phyloP scores from a whole-genome alignment of 1,284 basidiomycete species.

The Golubevia pallescens region DNA sequence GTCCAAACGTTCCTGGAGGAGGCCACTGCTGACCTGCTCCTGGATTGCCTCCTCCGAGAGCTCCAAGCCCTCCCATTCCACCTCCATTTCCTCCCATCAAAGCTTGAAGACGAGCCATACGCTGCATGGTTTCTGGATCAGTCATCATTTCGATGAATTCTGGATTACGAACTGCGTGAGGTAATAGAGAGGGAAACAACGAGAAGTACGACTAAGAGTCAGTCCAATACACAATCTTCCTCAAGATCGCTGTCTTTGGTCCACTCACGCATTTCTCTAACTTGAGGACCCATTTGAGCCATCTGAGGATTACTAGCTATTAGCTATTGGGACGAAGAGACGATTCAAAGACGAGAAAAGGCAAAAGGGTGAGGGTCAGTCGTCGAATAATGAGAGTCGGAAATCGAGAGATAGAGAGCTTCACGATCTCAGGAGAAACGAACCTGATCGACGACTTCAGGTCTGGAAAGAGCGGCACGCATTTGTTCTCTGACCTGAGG shows the following conservation, averaged over 20 bases:
- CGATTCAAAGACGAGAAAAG: constrained; percentile 3
- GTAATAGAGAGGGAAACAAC: background rate
- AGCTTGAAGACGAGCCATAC: constrained; percentile 46
- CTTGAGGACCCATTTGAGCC: constrained; percentile 44
- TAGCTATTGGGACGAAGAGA: no score
- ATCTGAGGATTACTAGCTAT: constrained; percentile 56
- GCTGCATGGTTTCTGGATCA: constrained; percentile 53
- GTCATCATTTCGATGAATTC: constrained; percentile 55
- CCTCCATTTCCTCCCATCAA: constrained; percentile 38
- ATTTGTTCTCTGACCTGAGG: constrained; percentile 52
- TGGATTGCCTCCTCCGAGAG: constrained; percentile 12
- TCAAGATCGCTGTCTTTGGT: constrained; percentile 17
- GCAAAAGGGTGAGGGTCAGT: background rate
- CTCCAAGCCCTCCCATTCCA: constrained; percentile 19
- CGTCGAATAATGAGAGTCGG: no score
- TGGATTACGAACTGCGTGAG: background rate
- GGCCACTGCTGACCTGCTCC: constrained; percentile 28
- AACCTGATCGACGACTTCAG: constrained; percentile 54
- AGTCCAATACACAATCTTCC: constrained; percentile 52
- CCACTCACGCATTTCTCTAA: constrained; percentile 8
- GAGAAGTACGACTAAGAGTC: constrained; percentile 19
- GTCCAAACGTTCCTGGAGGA: constrained; percentile 39
- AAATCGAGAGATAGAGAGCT: no score
- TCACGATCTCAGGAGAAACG: no score
- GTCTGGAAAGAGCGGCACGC: constrained; percentile 49